Conservation (phyloP, 2,329 filamentous ascomycete species). For the Cladosporium velox region DNA sequence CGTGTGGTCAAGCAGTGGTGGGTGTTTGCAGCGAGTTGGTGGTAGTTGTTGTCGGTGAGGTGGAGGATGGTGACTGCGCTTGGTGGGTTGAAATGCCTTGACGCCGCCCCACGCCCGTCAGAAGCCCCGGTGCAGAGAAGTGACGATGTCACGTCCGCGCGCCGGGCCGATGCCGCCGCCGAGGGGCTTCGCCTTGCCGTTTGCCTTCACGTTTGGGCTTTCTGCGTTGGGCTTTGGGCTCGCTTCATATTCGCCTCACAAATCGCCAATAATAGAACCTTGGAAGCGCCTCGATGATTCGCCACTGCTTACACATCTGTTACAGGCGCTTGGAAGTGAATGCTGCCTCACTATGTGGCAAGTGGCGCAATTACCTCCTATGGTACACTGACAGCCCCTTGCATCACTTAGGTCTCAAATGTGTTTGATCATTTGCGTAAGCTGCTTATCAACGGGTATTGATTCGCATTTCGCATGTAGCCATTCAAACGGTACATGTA, state of each 20-base stretch:
- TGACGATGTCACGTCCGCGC: background rate
- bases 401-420: background rate
- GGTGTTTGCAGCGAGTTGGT: background rate
- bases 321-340: background rate
- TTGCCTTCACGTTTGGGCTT: background rate
- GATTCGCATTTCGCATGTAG: background rate
- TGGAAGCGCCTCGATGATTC: background rate
- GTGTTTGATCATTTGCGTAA: background rate
- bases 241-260: conserved; percentile 1
- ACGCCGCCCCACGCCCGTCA: conserved; percentile 4
- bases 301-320: background rate
- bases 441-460: background rate
- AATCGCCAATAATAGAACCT: background rate
- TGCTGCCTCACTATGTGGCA: background rate
- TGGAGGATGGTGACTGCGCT: conserved; percentile 1
- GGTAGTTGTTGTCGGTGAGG: conserved; percentile 5
- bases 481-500: background rate
- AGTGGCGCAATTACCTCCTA: background rate
- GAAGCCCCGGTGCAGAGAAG: conserved; percentile 8
- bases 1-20: background rate
- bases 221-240: background rate
- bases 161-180: background rate
- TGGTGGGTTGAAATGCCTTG: conserved; percentile 4
- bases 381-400: background rate
- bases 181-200: background rate